A percentile compares a stretch with the other conserved stretches of the same genome.
These are phyloP conservation scores for Kipferlia bialata DNA, from an alignment of 78 protist genomes.

Conservation along the genomic window DNA sequence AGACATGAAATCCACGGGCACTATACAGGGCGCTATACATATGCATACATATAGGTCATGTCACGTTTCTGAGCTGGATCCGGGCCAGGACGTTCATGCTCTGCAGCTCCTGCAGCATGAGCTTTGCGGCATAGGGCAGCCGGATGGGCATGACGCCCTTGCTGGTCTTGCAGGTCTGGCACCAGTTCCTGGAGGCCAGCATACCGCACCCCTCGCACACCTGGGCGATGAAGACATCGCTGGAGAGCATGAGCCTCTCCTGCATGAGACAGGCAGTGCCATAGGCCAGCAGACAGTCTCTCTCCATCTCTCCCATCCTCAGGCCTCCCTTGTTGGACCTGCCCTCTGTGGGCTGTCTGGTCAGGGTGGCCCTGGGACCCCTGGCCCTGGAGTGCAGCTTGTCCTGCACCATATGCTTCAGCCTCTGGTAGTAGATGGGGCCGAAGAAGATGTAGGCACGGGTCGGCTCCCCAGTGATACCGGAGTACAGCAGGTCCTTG, in stretches of 20 bases:
- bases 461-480: constrained; percentile 40
- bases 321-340: constrained; percentile 96
- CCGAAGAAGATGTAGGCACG: constrained; percentile 87
- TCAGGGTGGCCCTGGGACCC: constrained; percentile 84
- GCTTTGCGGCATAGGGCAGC: constrained; percentile 93
- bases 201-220: constrained; percentile 72
- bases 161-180: constrained; percentile 72
- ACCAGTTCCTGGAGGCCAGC: constrained; percentile 69
- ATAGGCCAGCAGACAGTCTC: constrained; percentile 80
- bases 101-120: constrained; percentile 91
- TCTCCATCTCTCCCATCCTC: constrained; percentile 97
- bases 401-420: constrained; percentile 97
- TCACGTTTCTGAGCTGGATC: constrained; percentile 1
- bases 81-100: constrained; percentile 57
- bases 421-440: constrained; percentile 97
- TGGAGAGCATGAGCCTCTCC: constrained; percentile 81
- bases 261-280: constrained; percentile 74
- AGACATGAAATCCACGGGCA: too few species aligned
- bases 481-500: constrained; percentile 77
- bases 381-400: constrained; percentile 95
- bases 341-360: constrained; percentile 98
- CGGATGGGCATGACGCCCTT: constrained; percentile 31
- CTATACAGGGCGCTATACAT: too few species aligned
- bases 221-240: constrained; percentile 63
- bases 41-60: too few species aligned